A percentile compares a stretch with the other conserved stretches of the same genome.
Conservation (phyloP, 805 yeast species). For the Wickerhamiella azymoides region DNA sequence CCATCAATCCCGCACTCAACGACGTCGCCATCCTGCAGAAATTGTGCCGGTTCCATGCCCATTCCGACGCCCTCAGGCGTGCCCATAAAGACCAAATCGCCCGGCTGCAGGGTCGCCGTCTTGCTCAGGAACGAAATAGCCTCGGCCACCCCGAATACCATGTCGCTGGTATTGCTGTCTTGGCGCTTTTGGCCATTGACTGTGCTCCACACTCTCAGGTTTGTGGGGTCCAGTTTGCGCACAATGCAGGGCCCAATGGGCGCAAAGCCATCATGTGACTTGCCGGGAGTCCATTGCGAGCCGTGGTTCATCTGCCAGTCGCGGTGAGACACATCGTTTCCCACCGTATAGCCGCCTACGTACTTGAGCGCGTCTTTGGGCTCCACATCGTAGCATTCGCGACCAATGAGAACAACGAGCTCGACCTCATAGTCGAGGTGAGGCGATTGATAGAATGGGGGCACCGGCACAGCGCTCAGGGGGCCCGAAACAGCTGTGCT, state of each 20-base stretch:
- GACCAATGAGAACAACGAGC: constrained; percentile 40
- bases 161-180: constrained; percentile 33
- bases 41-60: constrained; percentile 32
- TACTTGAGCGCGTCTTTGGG: constrained; percentile 32
- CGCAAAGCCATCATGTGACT: constrained; percentile 43
- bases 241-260: constrained; percentile 45
- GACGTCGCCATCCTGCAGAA: constrained; percentile 33
- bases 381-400: constrained; percentile 32
- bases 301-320: constrained; percentile 43
- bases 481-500: constrained; percentile 34
- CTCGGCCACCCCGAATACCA: constrained; percentile 34
- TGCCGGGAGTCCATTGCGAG: constrained; percentile 39
- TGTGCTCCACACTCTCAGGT: constrained; percentile 28
- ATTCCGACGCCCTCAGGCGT: constrained; percentile 44
- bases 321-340: constrained; percentile 44
- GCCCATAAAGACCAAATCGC: constrained; percentile 42
- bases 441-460: constrained; percentile 23
- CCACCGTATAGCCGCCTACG: constrained; percentile 39
- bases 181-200: constrained; percentile 39
- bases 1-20: constrained; percentile 31
- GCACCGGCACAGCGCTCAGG: constrained; percentile 29
- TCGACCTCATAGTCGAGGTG: constrained; percentile 41
- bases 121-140: constrained; percentile 35
- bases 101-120: constrained; percentile 40
- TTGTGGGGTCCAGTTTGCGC: constrained; percentile 25